Evolutionary conservation across 768 basidiomycete genomes (phyloP).

Genomic region (Obba rivulosa): DNA sequence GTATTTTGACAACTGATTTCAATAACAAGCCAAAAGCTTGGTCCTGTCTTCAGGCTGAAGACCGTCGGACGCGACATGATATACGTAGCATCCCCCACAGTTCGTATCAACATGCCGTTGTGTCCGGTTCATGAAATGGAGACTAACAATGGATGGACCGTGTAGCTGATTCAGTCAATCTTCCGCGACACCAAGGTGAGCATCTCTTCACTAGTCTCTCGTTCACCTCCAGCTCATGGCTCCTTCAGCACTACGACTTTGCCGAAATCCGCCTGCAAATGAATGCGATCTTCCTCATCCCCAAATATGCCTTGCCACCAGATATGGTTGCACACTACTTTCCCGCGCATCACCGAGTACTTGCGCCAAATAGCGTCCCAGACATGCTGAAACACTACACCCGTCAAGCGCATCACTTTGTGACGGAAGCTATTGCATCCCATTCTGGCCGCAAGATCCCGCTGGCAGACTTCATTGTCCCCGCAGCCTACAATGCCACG

Average conservation of each 20-base stretch:
- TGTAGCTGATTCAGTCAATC: constrained; percentile 13
- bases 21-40: constrained; percentile 9
- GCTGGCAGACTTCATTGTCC: constrained; percentile 10
- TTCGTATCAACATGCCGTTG: neutral
- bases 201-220: neutral
- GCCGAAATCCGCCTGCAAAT: constrained; percentile 8
- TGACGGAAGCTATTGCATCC: constrained; percentile 2
- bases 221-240: neutral
- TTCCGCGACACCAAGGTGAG: constrained; percentile 16
- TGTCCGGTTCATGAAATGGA: too few species aligned
- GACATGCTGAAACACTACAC: constrained; percentile 9
- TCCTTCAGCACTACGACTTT: constrained; percentile 13
- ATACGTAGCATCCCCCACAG: constrained; percentile 18
- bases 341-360: constrained; percentile 8
- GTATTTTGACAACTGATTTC: neutral
- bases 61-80: constrained; percentile 14
- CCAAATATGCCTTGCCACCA: neutral
- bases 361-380: constrained; percentile 8
- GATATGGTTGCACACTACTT: constrained; percentile 10
- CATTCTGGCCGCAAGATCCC: constrained; percentile 4
- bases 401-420: constrained; percentile 1
- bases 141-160: too few species aligned
- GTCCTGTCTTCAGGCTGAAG: constrained; percentile 16
- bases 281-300: constrained; percentile 12
- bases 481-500: constrained; percentile 13